Conservation (phyloP, 2,329 filamentous ascomycete species). For the Paraconiothyrium sp. region DNA sequence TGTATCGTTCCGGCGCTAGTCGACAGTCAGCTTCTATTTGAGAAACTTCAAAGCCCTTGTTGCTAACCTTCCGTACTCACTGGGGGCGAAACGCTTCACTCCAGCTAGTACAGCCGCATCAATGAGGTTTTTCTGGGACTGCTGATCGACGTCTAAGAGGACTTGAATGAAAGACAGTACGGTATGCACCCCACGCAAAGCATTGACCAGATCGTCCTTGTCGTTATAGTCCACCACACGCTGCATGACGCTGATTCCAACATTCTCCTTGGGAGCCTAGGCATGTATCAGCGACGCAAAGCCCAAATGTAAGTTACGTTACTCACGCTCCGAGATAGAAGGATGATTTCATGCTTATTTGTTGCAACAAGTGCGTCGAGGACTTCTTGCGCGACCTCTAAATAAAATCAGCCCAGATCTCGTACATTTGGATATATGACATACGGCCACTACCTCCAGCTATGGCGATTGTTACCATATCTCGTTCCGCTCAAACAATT, state of each 20-base stretch:
- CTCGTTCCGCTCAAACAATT: neutral
- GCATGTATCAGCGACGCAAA: constrained; percentile 39
- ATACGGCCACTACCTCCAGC: constrained; percentile 59
- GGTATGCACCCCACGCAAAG: constrained; percentile 58
- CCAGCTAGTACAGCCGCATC: constrained; percentile 28
- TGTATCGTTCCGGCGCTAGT: constrained; percentile 41
- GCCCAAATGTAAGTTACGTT: neutral
- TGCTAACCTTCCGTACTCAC: constrained; percentile 29
- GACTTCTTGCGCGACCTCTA: constrained; percentile 62
- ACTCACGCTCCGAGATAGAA: constrained; percentile 58
- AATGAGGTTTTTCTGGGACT: constrained; percentile 24
- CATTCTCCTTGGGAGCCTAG: constrained; percentile 13
- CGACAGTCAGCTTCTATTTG: neutral
- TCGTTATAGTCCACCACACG: constrained; percentile 54
- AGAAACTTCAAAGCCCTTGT: too few relatives aligned
- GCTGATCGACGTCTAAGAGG: constrained; percentile 24
- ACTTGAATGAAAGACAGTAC: constrained; percentile 61
- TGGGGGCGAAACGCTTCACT: constrained; percentile 29
- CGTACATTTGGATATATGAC: constrained; percentile 21
- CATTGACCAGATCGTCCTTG: constrained; percentile 42
- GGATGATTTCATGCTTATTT: constrained; percentile 60
- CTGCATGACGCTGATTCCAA: neutral
- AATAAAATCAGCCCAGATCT: neutral
- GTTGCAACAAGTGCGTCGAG: constrained; percentile 58
- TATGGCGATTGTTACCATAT: constrained; percentile 58